Conservation (phyloP, 2,329 filamentous ascomycete species). For the Aspergillus spinulosporus region DNA sequence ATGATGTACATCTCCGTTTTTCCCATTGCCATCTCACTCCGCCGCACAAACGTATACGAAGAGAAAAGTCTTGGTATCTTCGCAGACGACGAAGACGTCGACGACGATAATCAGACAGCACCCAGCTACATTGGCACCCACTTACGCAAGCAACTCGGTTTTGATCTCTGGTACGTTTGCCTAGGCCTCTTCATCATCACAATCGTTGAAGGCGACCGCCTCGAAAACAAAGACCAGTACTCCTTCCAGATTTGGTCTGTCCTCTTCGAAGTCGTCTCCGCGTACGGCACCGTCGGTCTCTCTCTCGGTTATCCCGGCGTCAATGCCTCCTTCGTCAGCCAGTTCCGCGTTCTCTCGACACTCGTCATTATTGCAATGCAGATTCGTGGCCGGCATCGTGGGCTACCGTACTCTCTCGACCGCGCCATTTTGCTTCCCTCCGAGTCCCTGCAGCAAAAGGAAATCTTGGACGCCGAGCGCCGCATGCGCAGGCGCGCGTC, state of each 20-base stretch:
- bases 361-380: constrained; percentile 68
- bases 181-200: constrained; percentile 88
- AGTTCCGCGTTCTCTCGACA: constrained; percentile 73
- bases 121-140: constrained; percentile 88
- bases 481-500: constrained; percentile 43
- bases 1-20: constrained; percentile 99
- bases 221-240: constrained; percentile 62
- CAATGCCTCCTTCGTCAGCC: constrained; percentile 77
- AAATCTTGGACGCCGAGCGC: constrained; percentile 54
- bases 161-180: constrained; percentile 97
- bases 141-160: constrained; percentile 88
- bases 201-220: constrained; percentile 75
- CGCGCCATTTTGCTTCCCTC: constrained; percentile 68
- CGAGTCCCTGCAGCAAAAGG: constrained; percentile 63
- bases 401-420: constrained; percentile 66
- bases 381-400: constrained; percentile 65
- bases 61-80: constrained; percentile 70
- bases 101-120: constrained; percentile 56
- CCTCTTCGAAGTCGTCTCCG: constrained; percentile 84
- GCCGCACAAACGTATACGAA: constrained; percentile 93
- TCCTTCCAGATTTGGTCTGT: constrained; percentile 66
- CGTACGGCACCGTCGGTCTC: constrained; percentile 91
- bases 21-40: constrained; percentile 90
- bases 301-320: constrained; percentile 75
- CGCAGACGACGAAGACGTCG: constrained; percentile 61